phyloP scores from a whole-genome alignment of 2,329 filamentous ascomycete genomes.

The Arachnopeziza araneosa region DNA sequence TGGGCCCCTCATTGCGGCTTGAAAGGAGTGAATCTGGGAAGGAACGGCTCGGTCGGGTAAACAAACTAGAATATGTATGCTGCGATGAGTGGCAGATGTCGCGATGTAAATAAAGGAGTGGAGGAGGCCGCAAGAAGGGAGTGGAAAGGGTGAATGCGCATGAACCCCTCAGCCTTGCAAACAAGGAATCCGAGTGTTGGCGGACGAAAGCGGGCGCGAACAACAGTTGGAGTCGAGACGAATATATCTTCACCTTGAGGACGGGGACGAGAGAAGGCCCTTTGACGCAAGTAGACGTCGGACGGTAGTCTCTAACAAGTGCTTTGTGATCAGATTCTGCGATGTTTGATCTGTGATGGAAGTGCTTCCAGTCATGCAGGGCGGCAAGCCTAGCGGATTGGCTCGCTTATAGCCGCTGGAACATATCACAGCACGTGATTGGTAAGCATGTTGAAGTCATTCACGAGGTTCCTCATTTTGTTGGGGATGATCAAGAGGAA shows the following conservation, averaged over 20 bases:
- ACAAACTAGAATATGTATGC: not conserved
- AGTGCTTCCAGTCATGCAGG: not conserved
- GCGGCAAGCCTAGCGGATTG: slow-evolving; percentile 4
- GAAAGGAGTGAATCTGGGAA: slow-evolving; percentile 1
- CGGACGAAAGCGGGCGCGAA: not conserved
- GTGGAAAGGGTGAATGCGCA: not conserved
- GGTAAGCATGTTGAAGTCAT: not conserved
- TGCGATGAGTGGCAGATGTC: not conserved
- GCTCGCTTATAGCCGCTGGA: not conserved
- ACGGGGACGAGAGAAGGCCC: not conserved
- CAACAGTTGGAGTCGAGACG: not conserved
- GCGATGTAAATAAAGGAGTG: slow-evolving; percentile 1
- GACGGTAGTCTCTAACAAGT: not conserved
- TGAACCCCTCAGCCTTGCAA: slow-evolving; percentile 13
- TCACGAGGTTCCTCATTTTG: not conserved
- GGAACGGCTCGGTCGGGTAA: not conserved
- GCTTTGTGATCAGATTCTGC: slow-evolving; percentile 21
- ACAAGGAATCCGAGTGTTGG: not conserved
- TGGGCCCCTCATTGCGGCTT: slow-evolving; percentile 23
- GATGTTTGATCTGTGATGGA: slow-evolving; percentile 16
- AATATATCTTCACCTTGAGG: not conserved
- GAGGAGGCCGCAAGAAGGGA: not conserved
- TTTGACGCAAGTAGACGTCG: not conserved
- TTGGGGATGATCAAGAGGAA: not conserved
- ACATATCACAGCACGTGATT: not conserved